phyloP scores from a whole-genome alignment of 352 stramenopile species.

The Poterioochromonas sp. region DNA sequence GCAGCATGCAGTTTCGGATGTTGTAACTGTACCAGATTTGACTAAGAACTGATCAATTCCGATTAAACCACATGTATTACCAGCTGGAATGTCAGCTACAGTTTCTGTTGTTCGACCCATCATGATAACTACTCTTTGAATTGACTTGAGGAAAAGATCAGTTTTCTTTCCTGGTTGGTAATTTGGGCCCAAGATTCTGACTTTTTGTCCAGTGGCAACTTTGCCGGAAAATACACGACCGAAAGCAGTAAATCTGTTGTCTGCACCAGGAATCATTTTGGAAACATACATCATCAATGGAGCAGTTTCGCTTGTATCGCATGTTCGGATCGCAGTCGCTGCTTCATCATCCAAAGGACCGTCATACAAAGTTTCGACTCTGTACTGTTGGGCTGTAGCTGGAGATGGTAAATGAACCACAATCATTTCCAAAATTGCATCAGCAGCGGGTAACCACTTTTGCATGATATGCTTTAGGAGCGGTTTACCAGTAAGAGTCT shows the following conservation, averaged over 20 bases:
- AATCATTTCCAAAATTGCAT: slow-evolving; percentile 99
- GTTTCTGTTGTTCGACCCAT: slow-evolving; percentile 95
- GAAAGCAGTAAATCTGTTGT: slow-evolving; percentile 99
- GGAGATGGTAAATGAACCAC: slow-evolving; percentile 97
- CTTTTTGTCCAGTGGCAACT: slow-evolving; percentile 96
- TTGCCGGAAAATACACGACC: slow-evolving; percentile 98
- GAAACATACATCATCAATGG: slow-evolving; percentile 99
- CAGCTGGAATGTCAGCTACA: slow-evolving; percentile 93
- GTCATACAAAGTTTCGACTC: slow-evolving; percentile 96
- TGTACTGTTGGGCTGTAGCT: slow-evolving; percentile 88
- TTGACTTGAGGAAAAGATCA: slow-evolving; percentile 99
- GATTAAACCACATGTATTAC: slow-evolving; percentile 98
- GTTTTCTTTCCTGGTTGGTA: slow-evolving; percentile 99
- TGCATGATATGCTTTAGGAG: slow-evolving; percentile 98
- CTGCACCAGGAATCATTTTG: slow-evolving; percentile 98
- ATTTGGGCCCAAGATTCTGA: slow-evolving; percentile 97
- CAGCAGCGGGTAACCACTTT: slow-evolving; percentile 95
- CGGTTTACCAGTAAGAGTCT: slow-evolving; percentile 86
- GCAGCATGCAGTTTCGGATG: slow-evolving; percentile 87
- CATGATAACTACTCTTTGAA: slow-evolving; percentile 99
- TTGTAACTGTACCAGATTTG: slow-evolving; percentile 98
- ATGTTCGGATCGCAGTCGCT: slow-evolving; percentile 92
- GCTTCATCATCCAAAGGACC: slow-evolving; percentile 94
- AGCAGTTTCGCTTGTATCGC: slow-evolving; percentile 82
- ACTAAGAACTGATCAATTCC: slow-evolving; percentile 99